Conservation (phyloP, 2,329 filamentous ascomycete species). For the Hypoxylon sp. region DNA sequence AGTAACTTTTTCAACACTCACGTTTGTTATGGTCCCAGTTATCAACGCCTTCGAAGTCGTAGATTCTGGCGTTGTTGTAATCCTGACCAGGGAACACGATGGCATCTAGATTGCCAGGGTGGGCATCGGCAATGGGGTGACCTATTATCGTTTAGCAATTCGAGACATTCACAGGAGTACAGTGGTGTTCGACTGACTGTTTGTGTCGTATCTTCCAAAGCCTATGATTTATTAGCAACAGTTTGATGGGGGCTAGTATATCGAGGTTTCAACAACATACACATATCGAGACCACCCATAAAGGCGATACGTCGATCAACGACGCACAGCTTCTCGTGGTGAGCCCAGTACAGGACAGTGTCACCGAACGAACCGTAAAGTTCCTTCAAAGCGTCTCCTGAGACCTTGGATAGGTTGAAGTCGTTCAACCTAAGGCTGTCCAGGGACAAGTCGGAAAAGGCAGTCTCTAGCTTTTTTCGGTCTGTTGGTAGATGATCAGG, state of each 20-base stretch:
- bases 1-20: constrained; percentile 48
- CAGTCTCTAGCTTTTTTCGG: constrained; percentile 75
- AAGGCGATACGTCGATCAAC: constrained; percentile 85
- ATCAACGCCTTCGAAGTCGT: constrained; percentile 82
- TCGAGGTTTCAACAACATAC: constrained; percentile 55
- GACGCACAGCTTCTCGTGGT: constrained; percentile 91
- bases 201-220: constrained; percentile 90
- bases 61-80: constrained; percentile 89
- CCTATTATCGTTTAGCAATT: constrained; percentile 52
- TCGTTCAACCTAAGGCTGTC: constrained; percentile 57
- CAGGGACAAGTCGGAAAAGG: constrained; percentile 61
- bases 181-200: constrained; percentile 62
- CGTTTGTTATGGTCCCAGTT: constrained; percentile 88
- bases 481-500: constrained; percentile 85
- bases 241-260: constrained; percentile 2
- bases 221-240: constrained; percentile 57
- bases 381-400: constrained; percentile 79
- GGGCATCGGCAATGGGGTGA: constrained; percentile 86
- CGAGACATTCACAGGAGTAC: background rate
- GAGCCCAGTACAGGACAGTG: constrained; percentile 90
- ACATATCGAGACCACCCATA: constrained; percentile 92
- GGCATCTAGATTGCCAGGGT: constrained; percentile 80
- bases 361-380: constrained; percentile 86
- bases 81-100: constrained; percentile 92
- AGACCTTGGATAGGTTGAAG: constrained; percentile 73